Base-by-base conservation (phyloP, 768 basidiomycete species). In the Sarcodon sp. region DNA sequence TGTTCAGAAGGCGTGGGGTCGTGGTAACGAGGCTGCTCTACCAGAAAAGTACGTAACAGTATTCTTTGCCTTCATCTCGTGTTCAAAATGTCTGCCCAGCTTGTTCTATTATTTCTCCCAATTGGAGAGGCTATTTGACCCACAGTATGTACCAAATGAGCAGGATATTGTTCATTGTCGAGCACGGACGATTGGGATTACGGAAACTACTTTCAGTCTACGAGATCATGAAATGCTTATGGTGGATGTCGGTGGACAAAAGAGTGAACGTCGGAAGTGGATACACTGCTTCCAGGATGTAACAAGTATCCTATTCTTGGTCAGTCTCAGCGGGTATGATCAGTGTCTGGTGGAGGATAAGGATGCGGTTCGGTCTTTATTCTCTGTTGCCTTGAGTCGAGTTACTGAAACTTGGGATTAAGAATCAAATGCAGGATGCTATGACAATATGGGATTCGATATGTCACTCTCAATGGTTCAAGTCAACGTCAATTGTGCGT, bases 401-500 rank as follows among this genome's bases (percentile, higher is more conserved):
- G 43, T 52, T 44, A 33, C 1, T 45, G 33, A 15, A 48, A 50
- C 27, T 46, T 50, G 51, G 51, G 13, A 21, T 34, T 32, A 57
- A 92, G 85, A 97, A 97, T 60, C 92, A 94, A 80, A 94, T 97
- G 91, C 87, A 93, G 69, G 92, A 97, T 54, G 89, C 92, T 1
- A 86, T 97, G 81, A 89, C 89, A n/a, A 89, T 97, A 45, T 97
- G 92, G 84, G 92, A 97, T 56, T 91, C 90, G 37, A 93, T 97
- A 74, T 93, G 90, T 66, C 90, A 96, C 62, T 93, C 90, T 8
- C 90, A 93, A 54, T 96, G 91, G 91, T 96, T 96, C 68, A 87
- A 87, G 65, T 78, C 85, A 53, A 93, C 91, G 0, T 91, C 89
- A 8, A 89, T 96, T 48, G 91, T 91, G 53, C 41, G 83, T 68